Conservation (phyloP, 495 filamentous ascomycete species). For the Penicillium riverlandense region DNA sequence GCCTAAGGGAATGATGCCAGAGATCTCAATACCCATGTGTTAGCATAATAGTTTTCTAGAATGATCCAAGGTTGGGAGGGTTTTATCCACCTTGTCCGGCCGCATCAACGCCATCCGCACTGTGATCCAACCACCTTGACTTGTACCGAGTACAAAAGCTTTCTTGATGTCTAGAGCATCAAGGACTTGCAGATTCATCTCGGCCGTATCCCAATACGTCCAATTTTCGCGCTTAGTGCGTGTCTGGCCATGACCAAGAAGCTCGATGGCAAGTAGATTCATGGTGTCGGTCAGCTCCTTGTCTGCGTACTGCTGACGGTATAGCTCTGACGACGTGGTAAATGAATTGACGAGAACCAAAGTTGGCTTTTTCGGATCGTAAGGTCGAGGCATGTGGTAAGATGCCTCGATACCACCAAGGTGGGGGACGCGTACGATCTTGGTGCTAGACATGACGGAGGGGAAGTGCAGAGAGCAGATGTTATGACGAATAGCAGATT, state of each 20-base stretch:
- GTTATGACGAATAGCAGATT: too few species aligned
- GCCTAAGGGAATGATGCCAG: conserved; percentile 52
- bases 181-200: conserved; percentile 43
- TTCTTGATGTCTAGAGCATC: conserved; percentile 49
- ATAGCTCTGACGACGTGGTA: conserved; percentile 46
- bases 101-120: conserved; percentile 54
- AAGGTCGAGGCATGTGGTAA: conserved; percentile 37
- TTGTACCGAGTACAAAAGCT: conserved; percentile 55
- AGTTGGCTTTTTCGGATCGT: conserved; percentile 51
- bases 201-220: conserved; percentile 50
- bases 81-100: conserved; percentile 42
- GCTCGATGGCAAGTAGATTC: conserved; percentile 51
- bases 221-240: conserved; percentile 35
- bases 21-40: conserved; percentile 29
- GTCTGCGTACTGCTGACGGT: conserved; percentile 41
- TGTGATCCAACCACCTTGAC: conserved; percentile 60
- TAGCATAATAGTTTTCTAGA: too few species aligned
- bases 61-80: too few species aligned
- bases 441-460: conserved; percentile 10
- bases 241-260: conserved; percentile 48
- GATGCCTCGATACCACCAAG: conserved; percentile 48
- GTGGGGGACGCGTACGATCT: conserved; percentile 45
- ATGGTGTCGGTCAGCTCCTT: conserved; percentile 31
- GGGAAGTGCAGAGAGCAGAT: too few species aligned
- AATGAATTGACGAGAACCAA: conserved; percentile 53